Base-by-base conservation (phyloP, 2,329 filamentous ascomycete species). In the Rutstroemia sp. region DNA sequence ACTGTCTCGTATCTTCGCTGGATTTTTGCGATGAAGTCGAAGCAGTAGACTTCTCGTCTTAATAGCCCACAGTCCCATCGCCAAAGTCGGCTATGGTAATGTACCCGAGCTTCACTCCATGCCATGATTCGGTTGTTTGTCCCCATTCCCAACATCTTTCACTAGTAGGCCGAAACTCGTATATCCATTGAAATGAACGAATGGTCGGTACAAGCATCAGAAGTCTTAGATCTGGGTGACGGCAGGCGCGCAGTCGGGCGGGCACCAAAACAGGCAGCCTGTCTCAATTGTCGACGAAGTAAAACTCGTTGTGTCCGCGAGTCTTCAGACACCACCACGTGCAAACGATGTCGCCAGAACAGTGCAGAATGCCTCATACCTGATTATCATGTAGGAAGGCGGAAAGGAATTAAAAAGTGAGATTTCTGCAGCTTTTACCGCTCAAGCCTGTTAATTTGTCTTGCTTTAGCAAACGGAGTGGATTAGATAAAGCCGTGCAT, bases 381-480 rank as follows among this genome's bases (percentile, higher is more conserved):
- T n/a, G 80, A 80, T n/a, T 88, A 88, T 66, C 85, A 88, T 60
- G 79, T 88, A 4, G 86, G 86, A 7, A 76, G 87, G 50, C 85
- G 88, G 66, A 89, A 89, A 67, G 87, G 86, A 21, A 86, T 89
- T 59, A 90, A 89, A 70, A 90, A 90, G 86, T 86, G 71, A 71
- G 75, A 63, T 46, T 14, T 19, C 42, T 30, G 47, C 30, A 21
- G 38, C 16, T 39, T 19, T 38, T 19, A 16, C 46, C 16, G 3
- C 16, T 23, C 6, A 54, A 34, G 23, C 25, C 10, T 19, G 5
- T 27, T 21, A 14, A 37, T 34, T 49, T 46, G 19, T 34, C 12
- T 21, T 34, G 8, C 9, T 30, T 48, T 60, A 89, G 86, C 70
- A 90, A 90, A 70, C 81, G 87, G 42, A 86, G 83, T 16, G 87